These are phyloP conservation scores for Nevesoporus exiguus DNA, from an alignment of 768 basidiomycete genomes.

Conservation along the genomic window DNA sequence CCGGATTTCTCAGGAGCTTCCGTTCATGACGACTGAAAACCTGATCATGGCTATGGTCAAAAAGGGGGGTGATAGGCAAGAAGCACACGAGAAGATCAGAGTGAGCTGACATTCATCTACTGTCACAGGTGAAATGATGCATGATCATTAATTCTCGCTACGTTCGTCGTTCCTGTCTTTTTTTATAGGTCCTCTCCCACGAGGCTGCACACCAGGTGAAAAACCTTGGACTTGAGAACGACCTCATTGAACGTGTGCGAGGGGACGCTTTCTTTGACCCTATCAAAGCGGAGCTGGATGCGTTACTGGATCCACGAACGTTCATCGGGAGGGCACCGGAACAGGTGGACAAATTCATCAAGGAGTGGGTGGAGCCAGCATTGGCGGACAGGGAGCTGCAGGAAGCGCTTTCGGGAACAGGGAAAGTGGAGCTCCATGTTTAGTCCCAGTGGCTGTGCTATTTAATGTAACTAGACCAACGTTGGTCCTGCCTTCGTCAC, in stretches of 20 bases:
- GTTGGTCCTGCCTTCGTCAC: background rate
- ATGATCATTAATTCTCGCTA: conserved; percentile 8
- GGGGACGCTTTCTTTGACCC: conserved; percentile 84
- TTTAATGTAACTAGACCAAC: background rate
- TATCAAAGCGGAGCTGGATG: conserved; percentile 76
- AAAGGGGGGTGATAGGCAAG: conserved; percentile 91
- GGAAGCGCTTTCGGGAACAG: conserved; percentile 47
- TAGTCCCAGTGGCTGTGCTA: background rate
- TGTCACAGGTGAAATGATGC: conserved; percentile 15
- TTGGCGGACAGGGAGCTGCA: conserved; percentile 56
- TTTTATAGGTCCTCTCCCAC: conserved; percentile 80
- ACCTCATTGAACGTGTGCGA: conserved; percentile 85
- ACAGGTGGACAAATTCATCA: conserved; percentile 87
- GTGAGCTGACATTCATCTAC: conserved; percentile 42
- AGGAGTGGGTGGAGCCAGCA: conserved; percentile 85
- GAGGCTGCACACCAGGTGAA: conserved; percentile 95
- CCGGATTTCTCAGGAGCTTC: conserved; percentile 90
- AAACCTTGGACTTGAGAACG: conserved; percentile 90
- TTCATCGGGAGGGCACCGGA: conserved; percentile 95
- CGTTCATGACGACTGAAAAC: conserved; percentile 99
- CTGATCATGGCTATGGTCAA: conserved; percentile 99
- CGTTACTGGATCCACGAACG: conserved; percentile 76
- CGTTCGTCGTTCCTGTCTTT: conserved; percentile 3
- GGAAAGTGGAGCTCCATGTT: conserved; percentile 66
- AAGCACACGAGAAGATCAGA: conserved; percentile 94